These are phyloP conservation scores for Globisporangium takayamanum DNA, from an alignment of 352 stramenopile genomes.

Conservation along the genomic window DNA sequence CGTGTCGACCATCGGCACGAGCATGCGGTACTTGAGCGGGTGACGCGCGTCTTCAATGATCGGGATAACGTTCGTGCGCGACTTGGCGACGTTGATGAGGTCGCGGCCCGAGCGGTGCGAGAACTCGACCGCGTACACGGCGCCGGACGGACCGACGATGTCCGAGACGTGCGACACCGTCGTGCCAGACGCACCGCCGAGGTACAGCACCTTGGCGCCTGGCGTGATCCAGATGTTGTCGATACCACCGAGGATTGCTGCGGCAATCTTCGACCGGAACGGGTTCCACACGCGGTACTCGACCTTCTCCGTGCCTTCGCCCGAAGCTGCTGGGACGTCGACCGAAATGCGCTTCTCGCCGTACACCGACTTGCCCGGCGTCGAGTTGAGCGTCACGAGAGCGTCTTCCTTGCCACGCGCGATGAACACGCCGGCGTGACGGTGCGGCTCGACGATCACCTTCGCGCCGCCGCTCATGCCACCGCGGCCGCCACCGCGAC, in stretches of 20 bases:
- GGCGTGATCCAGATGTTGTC: slow-evolving; percentile 98
- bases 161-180: slow-evolving; percentile 99
- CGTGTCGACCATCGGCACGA: slow-evolving; percentile 98
- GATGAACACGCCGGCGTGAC: slow-evolving; percentile 98
- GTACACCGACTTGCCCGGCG: slow-evolving; percentile 98
- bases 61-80: slow-evolving; percentile 98
- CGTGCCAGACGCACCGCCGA: slow-evolving; percentile 97
- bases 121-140: slow-evolving; percentile 99
- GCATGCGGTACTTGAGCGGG: slow-evolving; percentile 98
- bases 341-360: slow-evolving; percentile 99
- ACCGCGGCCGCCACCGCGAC: slow-evolving; percentile 57
- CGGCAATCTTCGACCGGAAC: slow-evolving; percentile 99
- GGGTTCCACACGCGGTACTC: slow-evolving; percentile 99
- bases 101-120: slow-evolving; percentile 97
- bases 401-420: slow-evolving; percentile 98
- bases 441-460: slow-evolving; percentile 97
- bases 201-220: slow-evolving; percentile 98
- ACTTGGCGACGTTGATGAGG: slow-evolving; percentile 99
- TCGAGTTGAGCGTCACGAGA: slow-evolving; percentile 98
- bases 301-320: slow-evolving; percentile 93
- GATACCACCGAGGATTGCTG: slow-evolving; percentile 97
- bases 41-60: slow-evolving; percentile 99
- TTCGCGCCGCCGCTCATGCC: slow-evolving; percentile 96
- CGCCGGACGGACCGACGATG: slow-evolving; percentile 96
- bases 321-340: slow-evolving; percentile 88